These are phyloP conservation scores for Cryptococcus depauperatus DNA, from an alignment of 1,284 basidiomycete species.

Conservation along the genomic window DNA sequence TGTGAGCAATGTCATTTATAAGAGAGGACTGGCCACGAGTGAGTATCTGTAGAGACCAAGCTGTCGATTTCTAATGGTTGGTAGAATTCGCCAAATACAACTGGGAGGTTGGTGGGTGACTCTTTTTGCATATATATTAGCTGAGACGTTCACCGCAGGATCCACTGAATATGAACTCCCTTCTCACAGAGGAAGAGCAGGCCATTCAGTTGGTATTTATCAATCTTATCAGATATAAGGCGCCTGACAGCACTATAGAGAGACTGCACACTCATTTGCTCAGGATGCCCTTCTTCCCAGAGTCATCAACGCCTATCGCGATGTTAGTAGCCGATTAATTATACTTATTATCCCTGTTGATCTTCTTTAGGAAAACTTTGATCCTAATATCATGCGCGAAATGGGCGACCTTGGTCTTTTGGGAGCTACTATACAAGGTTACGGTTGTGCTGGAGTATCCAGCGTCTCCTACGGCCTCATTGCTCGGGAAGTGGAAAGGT, in stretches of 20 bases:
- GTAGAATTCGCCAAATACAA: slow-evolving; percentile 54
- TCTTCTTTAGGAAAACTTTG: slow-evolving; percentile 56
- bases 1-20: not conserved
- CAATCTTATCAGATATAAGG: not conserved
- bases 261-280: slow-evolving; percentile 76
- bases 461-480: slow-evolving; percentile 89
- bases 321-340: slow-evolving; percentile 56
- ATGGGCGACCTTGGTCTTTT: slow-evolving; percentile 90
- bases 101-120: slow-evolving; percentile 53
- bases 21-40: slow-evolving; percentile 9
- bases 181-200: slow-evolving; percentile 82
- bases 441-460: slow-evolving; percentile 89
- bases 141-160: too few species aligned
- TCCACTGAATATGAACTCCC: slow-evolving; percentile 63
- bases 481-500: slow-evolving; percentile 87
- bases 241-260: slow-evolving; percentile 31
- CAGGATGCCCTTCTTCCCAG: slow-evolving; percentile 76
- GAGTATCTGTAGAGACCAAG: not conserved
- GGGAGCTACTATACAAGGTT: slow-evolving; percentile 85
- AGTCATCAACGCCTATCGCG: slow-evolving; percentile 77
- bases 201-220: slow-evolving; percentile 62
- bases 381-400: slow-evolving; percentile 68
- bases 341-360: not conserved
- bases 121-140: too few species aligned
- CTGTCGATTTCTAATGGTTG: not conserved